Base-by-base conservation (phyloP, 768 basidiomycete genomes). In the Holtermannia corniformis region DNA sequence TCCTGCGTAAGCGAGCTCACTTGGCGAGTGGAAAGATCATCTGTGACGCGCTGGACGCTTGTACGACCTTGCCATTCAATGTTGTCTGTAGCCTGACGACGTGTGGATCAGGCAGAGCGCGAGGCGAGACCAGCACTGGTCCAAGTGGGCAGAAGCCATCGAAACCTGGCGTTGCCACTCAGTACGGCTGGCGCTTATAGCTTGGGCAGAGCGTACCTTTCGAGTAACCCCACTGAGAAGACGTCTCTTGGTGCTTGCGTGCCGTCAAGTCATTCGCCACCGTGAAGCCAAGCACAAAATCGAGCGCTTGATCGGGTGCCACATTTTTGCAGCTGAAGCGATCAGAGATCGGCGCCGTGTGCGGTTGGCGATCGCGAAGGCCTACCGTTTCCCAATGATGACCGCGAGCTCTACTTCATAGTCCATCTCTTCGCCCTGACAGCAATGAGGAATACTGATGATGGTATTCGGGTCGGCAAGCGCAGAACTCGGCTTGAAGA, bases 321-420 rank as follows among this genome's bases (percentile, higher is more conserved):
- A n/a, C n/a, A n/a, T n/a, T n/a, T n/a, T n/a, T n/a, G n/a, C n/a
- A n/a, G n/a, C n/a, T n/a, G n/a, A n/a, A n/a, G n/a, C n/a, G n/a
- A n/a, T n/a, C n/a, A n/a, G n/a, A n/a, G n/a, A n/a, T n/a, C n/a
- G n/a, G n/a, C n/a, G n/a, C n/a, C n/a, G n/a, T n/a, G n/a, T n/a
- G n/a, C n/a, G n/a, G n/a, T n/a, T n/a, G n/a, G n/a, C n/a, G n/a
- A n/a, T n/a, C n/a, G n/a, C n/a, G n/a, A n/a, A n/a, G n/a, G n/a
- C n/a, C n/a, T n/a, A n/a, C n/a, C n/a, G n/a, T n/a, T 85, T 87
- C 37, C 89, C 87, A 47, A 93, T 85, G 51, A 91, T 83, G 58
- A 93, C 79, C 1, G 50, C 72, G 12, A 72, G 37, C 44, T 73
- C 72, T 1, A 60, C 44, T 56, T 74, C 72, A 52, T 72, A 73